A percentile compares a stretch with the other conserved stretches of the same genome.
Evolutionary conservation across 108 stramenopile genomes (phyloP).

Genomic region (Skeletonema marinoi): DNA sequence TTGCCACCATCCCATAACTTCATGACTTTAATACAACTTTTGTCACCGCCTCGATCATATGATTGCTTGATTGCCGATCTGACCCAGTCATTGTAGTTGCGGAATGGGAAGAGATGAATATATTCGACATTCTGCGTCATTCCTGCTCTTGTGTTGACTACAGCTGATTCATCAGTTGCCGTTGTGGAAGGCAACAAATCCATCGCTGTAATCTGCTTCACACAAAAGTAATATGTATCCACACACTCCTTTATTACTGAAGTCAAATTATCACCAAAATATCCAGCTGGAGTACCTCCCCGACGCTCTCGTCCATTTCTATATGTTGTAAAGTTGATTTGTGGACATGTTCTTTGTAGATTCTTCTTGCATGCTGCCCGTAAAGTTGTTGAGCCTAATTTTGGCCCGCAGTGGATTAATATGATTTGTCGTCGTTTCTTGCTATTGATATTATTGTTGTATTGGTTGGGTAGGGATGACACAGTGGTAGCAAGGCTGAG

Average conservation of each 20-base stretch:
- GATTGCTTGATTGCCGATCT: slow-evolving; percentile 34
- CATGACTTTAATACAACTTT: slow-evolving; percentile 8
- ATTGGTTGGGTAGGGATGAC: slow-evolving; percentile 7
- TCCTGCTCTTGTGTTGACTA: not conserved
- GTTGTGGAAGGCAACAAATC: slow-evolving; percentile 12
- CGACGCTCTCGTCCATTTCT: not conserved
- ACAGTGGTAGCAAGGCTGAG: not conserved
- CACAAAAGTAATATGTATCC: slow-evolving; percentile 33
- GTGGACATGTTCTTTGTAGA: slow-evolving; percentile 13
- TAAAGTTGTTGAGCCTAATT: slow-evolving; percentile 27
- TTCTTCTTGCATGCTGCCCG: slow-evolving; percentile 17
- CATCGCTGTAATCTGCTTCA: slow-evolving; percentile 14
- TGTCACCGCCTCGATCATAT: slow-evolving; percentile 26
- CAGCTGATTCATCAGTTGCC: not conserved
- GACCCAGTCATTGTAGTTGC: slow-evolving; percentile 38
- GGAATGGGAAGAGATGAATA: slow-evolving; percentile 44
- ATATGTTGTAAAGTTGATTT: not conserved
- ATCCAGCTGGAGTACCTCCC: not conserved
- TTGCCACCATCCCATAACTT: not conserved
- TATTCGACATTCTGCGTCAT: not conserved
- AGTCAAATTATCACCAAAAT: slow-evolving; percentile 11
- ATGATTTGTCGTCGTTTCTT: slow-evolving; percentile 5
- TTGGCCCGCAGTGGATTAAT: slow-evolving; percentile 41
- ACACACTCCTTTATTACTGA: slow-evolving; percentile 16
- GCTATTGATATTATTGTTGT: not conserved